Conservation (phyloP, 495 filamentous ascomycete genomes). For the Penicillium subrubescens region DNA sequence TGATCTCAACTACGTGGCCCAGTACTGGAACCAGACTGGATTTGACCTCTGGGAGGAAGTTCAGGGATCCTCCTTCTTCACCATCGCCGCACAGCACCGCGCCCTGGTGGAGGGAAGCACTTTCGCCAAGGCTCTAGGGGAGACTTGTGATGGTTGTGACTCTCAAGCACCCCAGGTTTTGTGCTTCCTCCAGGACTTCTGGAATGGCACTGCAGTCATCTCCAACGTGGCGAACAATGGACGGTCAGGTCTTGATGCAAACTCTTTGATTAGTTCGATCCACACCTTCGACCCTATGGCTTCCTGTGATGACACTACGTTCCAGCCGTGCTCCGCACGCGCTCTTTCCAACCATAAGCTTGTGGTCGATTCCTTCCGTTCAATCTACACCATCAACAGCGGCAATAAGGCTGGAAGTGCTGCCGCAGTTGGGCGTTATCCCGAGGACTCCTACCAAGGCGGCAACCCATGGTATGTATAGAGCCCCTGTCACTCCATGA, state of each 20-base stretch:
- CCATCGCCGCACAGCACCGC: slow-evolving; percentile 55
- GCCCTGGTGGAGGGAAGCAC: slow-evolving; percentile 64
- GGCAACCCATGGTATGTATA: slow-evolving; percentile 57
- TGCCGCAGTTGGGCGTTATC: slow-evolving; percentile 67
- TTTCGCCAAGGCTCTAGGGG: slow-evolving; percentile 52
- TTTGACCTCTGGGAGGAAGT: slow-evolving; percentile 76
- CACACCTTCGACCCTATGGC: slow-evolving; percentile 51
- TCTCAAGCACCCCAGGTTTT: slow-evolving; percentile 54
- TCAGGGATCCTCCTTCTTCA: slow-evolving; percentile 62
- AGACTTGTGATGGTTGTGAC: slow-evolving; percentile 43
- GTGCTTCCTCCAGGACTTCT: slow-evolving; percentile 51
- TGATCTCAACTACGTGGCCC: slow-evolving; percentile 63
- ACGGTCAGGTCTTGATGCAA: slow-evolving; percentile 50
- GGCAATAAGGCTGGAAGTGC: slow-evolving; percentile 47
- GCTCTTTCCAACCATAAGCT: slow-evolving; percentile 54
- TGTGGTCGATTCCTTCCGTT: slow-evolving; percentile 54
- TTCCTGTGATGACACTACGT: slow-evolving; percentile 48
- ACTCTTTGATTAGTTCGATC: slow-evolving; percentile 49
- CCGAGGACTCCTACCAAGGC: slow-evolving; percentile 67
- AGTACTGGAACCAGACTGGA: slow-evolving; percentile 64
- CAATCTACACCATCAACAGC: slow-evolving; percentile 45
- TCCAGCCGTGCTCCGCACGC: slow-evolving; percentile 53
- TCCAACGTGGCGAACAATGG: slow-evolving; percentile 45
- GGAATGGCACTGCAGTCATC: slow-evolving; percentile 47
- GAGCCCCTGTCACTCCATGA: not conserved